A percentile compares a stretch with the other conserved stretches of the same genome.
Evolutionary conservation across 1,284 basidiomycete genomes (phyloP).

Genomic region (Clitocybe nebularis): DNA sequence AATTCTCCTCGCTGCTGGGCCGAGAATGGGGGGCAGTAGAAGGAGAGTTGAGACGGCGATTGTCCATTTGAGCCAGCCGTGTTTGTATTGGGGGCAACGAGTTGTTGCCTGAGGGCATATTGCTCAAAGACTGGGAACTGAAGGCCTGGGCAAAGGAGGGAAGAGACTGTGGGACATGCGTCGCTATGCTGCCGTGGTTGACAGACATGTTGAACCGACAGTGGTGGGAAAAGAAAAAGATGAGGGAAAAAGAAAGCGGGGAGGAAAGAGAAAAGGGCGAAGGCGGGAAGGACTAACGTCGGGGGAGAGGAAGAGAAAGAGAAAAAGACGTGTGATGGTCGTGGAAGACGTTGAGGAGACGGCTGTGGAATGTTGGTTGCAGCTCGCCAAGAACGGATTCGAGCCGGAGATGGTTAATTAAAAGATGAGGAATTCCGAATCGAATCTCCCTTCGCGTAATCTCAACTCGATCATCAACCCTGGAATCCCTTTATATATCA

Average conservation of each 20-base stretch:
- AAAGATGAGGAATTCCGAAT: conserved; percentile 20
- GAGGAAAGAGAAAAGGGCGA: conserved; percentile 13
- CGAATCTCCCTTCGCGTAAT: conserved; percentile 14
- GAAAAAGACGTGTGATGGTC: conserved; percentile 9
- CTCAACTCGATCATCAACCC: conserved; percentile 13
- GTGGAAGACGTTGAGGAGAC: conserved; percentile 13
- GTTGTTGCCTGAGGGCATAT: conserved; percentile 42
- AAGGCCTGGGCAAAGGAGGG: conserved; percentile 75
- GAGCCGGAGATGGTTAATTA: conserved; percentile 20
- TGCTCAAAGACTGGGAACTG: conserved; percentile 47
- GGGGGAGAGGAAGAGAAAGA: conserved; percentile 8
- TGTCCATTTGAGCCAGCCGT: conserved; percentile 27
- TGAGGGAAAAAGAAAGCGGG: conserved; percentile 11
- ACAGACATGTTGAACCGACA: conserved; percentile 32
- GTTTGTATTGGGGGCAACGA: conserved; percentile 63
- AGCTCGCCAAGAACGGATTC: conserved; percentile 20
- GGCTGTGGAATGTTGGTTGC: conserved; percentile 15
- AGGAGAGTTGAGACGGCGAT: conserved; percentile 32
- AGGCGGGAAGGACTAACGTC: conserved; percentile 7
- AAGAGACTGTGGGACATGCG: conserved; percentile 51
- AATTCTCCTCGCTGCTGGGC: conserved; percentile 25
- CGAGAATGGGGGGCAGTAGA: conserved; percentile 25
- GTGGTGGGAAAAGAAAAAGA: conserved; percentile 10
- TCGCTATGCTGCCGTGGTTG: conserved; percentile 32
- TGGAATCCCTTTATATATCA: conserved; percentile 10